phyloP scores from a whole-genome alignment of 306 rosid genomes.

The Herpetospermum pedunculosum region DNA sequence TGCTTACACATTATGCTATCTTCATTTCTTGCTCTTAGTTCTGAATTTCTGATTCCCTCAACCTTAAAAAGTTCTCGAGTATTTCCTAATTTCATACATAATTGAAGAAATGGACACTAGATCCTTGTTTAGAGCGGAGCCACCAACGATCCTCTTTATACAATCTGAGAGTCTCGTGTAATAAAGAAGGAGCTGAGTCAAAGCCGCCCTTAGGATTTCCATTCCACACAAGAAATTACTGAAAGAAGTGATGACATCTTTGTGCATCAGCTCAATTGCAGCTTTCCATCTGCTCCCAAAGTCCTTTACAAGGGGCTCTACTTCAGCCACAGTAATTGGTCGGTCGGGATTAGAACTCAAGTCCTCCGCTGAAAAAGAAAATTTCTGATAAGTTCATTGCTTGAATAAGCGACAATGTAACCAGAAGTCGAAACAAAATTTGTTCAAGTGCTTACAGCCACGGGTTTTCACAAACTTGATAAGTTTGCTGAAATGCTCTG shows the following conservation, averaged over 20 bases:
- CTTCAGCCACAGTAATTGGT: constrained; percentile 61
- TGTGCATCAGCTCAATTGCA: constrained; percentile 97
- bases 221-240: constrained; percentile 96
- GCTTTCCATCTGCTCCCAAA: constrained; percentile 94
- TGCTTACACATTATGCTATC: background rate
- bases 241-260: constrained; percentile 95
- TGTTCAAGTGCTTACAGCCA: constrained; percentile 55
- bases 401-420: constrained; percentile 1
- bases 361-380: constrained; percentile 64
- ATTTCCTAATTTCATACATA: constrained; percentile 93
- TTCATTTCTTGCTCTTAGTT: constrained; percentile 2
- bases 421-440: constrained; percentile 4
- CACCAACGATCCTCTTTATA: constrained; percentile 70
- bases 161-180: constrained; percentile 89
- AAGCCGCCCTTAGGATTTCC: constrained; percentile 81
- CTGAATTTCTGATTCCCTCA: background rate
- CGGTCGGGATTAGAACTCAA: constrained; percentile 44
- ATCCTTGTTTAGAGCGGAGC: constrained; percentile 83
- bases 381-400: constrained; percentile 10
- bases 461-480: constrained; percentile 88
- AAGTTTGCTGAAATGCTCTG: constrained; percentile 64
- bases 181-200: constrained; percentile 82
- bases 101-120: constrained; percentile 77
- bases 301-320: constrained; percentile 93
- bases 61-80: constrained; percentile 78